Percentiles rank a stretch among this genome's conserved stretches.
Conservation (phyloP, 2,329 filamentous ascomycete species). For the Aphanoascus verrucosus region DNA sequence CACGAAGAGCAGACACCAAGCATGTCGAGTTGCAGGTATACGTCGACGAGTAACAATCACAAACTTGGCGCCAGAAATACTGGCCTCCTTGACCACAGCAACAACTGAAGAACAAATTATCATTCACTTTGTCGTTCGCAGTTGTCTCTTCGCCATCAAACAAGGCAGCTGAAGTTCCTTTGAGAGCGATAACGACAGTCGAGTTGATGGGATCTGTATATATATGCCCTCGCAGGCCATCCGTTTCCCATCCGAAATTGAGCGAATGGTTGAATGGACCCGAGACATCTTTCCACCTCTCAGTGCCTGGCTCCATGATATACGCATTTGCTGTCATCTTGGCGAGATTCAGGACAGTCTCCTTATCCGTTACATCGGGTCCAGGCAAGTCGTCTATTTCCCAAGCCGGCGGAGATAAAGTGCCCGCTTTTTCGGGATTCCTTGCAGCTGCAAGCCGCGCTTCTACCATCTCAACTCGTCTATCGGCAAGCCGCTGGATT, state of each 20-base stretch:
- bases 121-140: slow-evolving; percentile 93
- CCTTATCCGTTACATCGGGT: slow-evolving; percentile 75
- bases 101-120: slow-evolving; percentile 96
- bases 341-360: slow-evolving; percentile 72
- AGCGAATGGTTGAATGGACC: slow-evolving; percentile 71
- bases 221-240: slow-evolving; percentile 84
- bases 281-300: slow-evolving; percentile 75
- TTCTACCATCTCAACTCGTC: slow-evolving; percentile 65
- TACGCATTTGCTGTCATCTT: slow-evolving; percentile 87
- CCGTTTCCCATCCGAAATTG: slow-evolving; percentile 85
- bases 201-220: slow-evolving; percentile 77
- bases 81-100: slow-evolving; percentile 92
- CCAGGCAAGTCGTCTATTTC: slow-evolving; percentile 64
- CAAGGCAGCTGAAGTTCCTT: slow-evolving; percentile 79
- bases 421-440: slow-evolving; percentile 54
- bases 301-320: slow-evolving; percentile 56
- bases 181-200: slow-evolving; percentile 83
- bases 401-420: slow-evolving; percentile 67
- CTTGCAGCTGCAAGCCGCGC: slow-evolving; percentile 64
- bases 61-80: slow-evolving; percentile 82
- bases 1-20: slow-evolving; percentile 59
- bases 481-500: slow-evolving; percentile 73
- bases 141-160: slow-evolving; percentile 97
- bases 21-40: slow-evolving; percentile 92
- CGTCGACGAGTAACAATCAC: slow-evolving; percentile 77